phyloP scores from a whole-genome alignment of 257 asterid species.

The Haberlea rhodopensis region DNA sequence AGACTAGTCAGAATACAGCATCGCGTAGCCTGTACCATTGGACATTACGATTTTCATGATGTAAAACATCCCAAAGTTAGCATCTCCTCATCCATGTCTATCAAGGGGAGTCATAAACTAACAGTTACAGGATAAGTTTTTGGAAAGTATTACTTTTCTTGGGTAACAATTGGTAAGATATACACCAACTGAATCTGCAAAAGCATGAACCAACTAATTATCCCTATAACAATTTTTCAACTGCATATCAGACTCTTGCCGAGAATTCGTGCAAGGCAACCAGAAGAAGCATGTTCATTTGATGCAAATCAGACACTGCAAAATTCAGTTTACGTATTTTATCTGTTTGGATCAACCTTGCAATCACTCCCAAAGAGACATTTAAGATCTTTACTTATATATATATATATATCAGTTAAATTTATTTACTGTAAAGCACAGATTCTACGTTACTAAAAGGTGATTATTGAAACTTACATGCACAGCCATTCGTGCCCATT shows the following conservation, averaged over 20 bases:
- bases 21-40: constrained; percentile 1
- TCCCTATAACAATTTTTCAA: too few species aligned
- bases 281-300: background rate
- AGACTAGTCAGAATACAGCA: constrained; percentile 12
- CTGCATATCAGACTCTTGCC: too few species aligned
- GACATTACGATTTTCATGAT: constrained; percentile 3
- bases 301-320: background rate
- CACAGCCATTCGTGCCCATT: constrained; percentile 78
- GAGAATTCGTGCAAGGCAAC: background rate
- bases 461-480: constrained; percentile 44
- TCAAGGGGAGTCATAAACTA: background rate
- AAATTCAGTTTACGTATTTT: constrained; percentile 7
- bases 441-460: constrained; percentile 16
- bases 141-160: background rate
- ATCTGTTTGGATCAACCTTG: constrained; percentile 21
- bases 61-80: background rate
- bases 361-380: constrained; percentile 7
- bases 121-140: constrained; percentile 6
- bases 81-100: constrained; percentile 13
- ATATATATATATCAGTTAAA: constrained; percentile 11
- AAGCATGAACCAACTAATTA: too few species aligned
- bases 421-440: constrained; percentile 3
- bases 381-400: constrained; percentile 7
- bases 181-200: constrained; percentile 21
- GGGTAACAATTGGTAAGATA: constrained; percentile 15